A percentile compares a stretch with the other conserved stretches of the same genome.
These are phyloP conservation scores for Mucor sp. DNA, from an alignment of 371 early-diverging fungal species.

Conservation along the genomic window DNA sequence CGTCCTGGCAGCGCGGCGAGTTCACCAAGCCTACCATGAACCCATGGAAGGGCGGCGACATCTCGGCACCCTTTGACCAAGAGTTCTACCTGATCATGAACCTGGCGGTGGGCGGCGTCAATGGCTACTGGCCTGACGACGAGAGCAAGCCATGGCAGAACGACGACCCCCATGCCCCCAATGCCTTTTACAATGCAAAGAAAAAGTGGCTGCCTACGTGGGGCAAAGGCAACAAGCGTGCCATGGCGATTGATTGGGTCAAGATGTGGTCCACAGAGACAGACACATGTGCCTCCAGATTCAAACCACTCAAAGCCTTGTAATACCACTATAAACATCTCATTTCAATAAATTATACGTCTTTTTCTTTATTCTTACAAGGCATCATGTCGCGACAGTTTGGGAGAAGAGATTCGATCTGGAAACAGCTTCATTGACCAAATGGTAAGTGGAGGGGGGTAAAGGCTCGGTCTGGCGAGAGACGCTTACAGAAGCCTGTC, in stretches of 20 bases:
- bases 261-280: conserved; percentile 48
- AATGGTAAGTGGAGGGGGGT: conserved; percentile 37
- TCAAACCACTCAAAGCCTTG: background rate
- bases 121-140: conserved; percentile 65
- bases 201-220: conserved; percentile 59
- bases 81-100: conserved; percentile 69
- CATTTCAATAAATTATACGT: no score
- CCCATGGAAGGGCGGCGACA: conserved; percentile 56
- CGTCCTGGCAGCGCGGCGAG: conserved; percentile 48
- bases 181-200: conserved; percentile 51
- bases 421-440: conserved; percentile 51
- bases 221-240: conserved; percentile 53
- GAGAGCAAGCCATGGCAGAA: conserved; percentile 60
- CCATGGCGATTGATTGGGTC: conserved; percentile 62
- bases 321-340: background rate
- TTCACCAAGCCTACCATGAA: conserved; percentile 52
- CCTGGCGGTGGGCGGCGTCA: conserved; percentile 71
- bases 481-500: background rate
- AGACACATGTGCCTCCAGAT: background rate
- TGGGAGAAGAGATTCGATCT: conserved; percentile 51
- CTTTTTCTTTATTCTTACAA: no score
- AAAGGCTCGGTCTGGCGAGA: background rate
- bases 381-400: no score
- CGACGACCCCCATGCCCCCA: conserved; percentile 47
- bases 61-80: conserved; percentile 67